Evolutionary conservation across 2,329 filamentous ascomycete species (phyloP), one percentile per base, ranked within the genome.

Genomic region (Xylariomycetidae sp.): DNA sequence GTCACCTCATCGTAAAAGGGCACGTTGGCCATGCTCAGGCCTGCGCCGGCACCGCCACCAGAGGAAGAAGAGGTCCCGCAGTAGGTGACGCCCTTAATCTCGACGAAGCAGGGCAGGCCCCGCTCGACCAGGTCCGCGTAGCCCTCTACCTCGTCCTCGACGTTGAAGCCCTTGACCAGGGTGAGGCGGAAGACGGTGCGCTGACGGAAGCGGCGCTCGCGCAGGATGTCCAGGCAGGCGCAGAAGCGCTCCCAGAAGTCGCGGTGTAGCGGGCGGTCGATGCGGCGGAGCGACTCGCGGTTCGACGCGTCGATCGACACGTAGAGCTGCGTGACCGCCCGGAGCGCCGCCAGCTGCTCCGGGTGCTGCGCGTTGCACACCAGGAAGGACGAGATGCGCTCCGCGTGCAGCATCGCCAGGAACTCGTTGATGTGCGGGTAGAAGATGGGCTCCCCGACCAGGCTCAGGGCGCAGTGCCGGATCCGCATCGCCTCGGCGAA

Each of bases 201-300:
- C 57, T 96, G 90, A 34, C 81, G 74, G 66, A 86, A 83, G 25
- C 90, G 78, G 61, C 86, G 85, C 58, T 85, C 83, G 12, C 85
- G 78, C 15, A 97, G 67, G 42, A 98, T 95, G 39, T 94, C 88
- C 20, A 97, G 74, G 54, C 92, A 97, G 19, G 83, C 74, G 55
- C 86, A 80, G 73, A 97, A 96, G 5, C 92, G 81, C 63, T 96
- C 89, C 92, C 90, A 97, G 63, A 94, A 98, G 63, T 97, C 90
- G 31, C 92, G 80, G 63, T 97, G 89, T 4, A 98, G 74, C 0
- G 90, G 92, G 0, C 90, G 72, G 59, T 97, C 90, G 50, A 98
- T 95, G 54, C 82, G 84, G 32, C 87, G 80, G 19, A 97, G 73
- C 12, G 82, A 87, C 40, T 95, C 89, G 42, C 81, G 81, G 67